Evolutionary conservation across 164 flowering plant genomes (phyloP).

Genomic region (Taxillus chinensis): DNA sequence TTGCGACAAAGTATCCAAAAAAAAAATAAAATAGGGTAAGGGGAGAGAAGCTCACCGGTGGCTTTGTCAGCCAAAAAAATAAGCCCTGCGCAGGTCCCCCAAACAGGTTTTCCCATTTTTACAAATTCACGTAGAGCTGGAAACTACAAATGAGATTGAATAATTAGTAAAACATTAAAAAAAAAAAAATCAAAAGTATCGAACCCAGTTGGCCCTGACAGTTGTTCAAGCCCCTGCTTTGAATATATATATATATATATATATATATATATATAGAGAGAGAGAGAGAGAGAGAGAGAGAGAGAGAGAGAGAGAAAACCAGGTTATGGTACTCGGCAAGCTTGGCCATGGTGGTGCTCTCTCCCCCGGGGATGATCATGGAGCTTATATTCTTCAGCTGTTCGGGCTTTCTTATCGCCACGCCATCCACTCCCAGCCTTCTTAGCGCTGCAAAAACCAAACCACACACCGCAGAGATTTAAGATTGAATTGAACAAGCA

Average conservation of each 20-base stretch:
- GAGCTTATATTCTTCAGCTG: conserved; percentile 54
- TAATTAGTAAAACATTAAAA: background rate
- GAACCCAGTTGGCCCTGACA: too few species aligned
- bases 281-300: background rate
- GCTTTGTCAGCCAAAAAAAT: conserved; percentile 87
- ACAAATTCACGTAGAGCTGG: conserved; percentile 91
- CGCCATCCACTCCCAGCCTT: conserved; percentile 75
- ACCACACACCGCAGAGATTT: background rate
- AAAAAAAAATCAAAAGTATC: background rate
- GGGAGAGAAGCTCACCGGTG: conserved; percentile 34
- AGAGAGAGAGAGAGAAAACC: conserved; percentile 26
- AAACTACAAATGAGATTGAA: conserved; percentile 34
- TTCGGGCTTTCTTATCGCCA: conserved; percentile 82
- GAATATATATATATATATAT: too few species aligned
- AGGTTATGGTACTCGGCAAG: conserved; percentile 83
- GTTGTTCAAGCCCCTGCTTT: too few species aligned
- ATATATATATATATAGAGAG: background rate
- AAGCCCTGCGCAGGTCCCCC: conserved; percentile 99
- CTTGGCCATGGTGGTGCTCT: conserved; percentile 98
- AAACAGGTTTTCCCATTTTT: conserved; percentile 87
- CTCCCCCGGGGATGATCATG: conserved; percentile 95
- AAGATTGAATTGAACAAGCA: background rate
- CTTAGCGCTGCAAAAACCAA: conserved; percentile 36
- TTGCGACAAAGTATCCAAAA: background rate
- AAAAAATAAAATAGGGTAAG: background rate